phyloP scores from a whole-genome alignment of 345 rosid genomes.

The Trapa incisa region DNA sequence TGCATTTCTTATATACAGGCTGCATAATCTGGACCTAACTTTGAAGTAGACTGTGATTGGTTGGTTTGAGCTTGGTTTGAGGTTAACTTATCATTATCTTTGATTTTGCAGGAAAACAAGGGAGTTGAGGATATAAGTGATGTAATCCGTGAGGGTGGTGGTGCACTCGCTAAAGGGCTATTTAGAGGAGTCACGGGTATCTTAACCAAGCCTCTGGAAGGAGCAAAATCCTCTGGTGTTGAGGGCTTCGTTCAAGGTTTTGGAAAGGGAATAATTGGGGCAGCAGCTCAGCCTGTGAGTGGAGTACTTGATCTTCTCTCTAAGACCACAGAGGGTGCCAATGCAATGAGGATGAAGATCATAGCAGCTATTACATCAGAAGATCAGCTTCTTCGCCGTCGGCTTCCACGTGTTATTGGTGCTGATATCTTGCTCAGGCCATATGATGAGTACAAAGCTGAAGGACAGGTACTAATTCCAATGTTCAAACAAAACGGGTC shows the following conservation, averaged over 20 bases:
- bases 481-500: background rate
- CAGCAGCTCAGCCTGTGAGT: conserved; percentile 98
- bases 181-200: conserved; percentile 98
- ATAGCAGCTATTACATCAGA: conserved; percentile 93
- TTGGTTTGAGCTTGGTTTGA: background rate
- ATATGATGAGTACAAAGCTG: conserved; percentile 72
- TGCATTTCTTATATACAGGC: background rate
- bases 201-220: conserved; percentile 94
- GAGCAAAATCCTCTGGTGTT: conserved; percentile 89
- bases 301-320: conserved; percentile 97
- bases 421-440: conserved; percentile 90
- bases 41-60: background rate
- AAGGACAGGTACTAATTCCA: conserved; percentile 62
- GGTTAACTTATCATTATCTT: background rate
- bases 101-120: conserved; percentile 60
- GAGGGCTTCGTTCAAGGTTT: conserved; percentile 98
- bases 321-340: conserved; percentile 98
- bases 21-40: background rate
- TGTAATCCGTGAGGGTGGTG: conserved; percentile 97
- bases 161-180: conserved; percentile 92
- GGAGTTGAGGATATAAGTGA: conserved; percentile 95
- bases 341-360: conserved; percentile 97
- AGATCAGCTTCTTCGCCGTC: conserved; percentile 88
- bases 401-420: conserved; percentile 83
- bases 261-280: conserved; percentile 96